phyloP scores from a whole-genome alignment of 441 rosid species.

The Euphorbia schlechtendalii region DNA sequence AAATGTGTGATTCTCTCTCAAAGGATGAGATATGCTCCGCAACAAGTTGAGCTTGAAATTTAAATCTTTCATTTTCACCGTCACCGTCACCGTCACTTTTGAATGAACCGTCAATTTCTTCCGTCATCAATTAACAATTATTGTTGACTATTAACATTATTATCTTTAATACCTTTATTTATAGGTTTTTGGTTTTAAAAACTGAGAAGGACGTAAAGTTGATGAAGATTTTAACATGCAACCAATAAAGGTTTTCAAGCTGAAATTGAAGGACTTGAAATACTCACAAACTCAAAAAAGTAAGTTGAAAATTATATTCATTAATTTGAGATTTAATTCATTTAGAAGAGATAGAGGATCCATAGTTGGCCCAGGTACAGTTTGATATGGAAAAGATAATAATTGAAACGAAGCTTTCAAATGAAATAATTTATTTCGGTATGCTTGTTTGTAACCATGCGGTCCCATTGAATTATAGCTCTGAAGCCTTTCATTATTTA shows the following conservation, averaged over 20 bases:
- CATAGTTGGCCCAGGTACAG: too few species aligned
- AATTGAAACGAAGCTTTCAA: background rate
- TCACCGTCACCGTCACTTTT: background rate
- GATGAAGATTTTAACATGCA: too few species aligned
- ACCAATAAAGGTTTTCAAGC: too few species aligned
- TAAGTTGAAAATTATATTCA: too few species aligned
- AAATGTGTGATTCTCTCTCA: background rate
- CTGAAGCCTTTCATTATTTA: background rate
- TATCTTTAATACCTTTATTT: background rate
- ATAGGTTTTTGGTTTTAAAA: background rate
- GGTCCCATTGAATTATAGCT: conserved; percentile 6
- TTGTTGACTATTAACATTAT: background rate
- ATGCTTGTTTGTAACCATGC: conserved; percentile 9
- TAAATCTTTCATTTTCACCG: background rate
- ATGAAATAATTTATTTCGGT: background rate
- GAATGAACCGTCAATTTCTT: background rate
- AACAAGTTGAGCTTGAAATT: background rate
- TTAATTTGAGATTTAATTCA: too few species aligned
- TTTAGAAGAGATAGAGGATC: too few species aligned
- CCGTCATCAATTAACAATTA: background rate
- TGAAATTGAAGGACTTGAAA: too few species aligned
- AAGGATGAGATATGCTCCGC: background rate
- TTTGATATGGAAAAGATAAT: too few species aligned
- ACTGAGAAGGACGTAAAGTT: background rate
- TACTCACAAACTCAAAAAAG: too few species aligned